Base-by-base conservation (phyloP, 768 basidiomycete species). In the Leucosporidium scottii region DNA sequence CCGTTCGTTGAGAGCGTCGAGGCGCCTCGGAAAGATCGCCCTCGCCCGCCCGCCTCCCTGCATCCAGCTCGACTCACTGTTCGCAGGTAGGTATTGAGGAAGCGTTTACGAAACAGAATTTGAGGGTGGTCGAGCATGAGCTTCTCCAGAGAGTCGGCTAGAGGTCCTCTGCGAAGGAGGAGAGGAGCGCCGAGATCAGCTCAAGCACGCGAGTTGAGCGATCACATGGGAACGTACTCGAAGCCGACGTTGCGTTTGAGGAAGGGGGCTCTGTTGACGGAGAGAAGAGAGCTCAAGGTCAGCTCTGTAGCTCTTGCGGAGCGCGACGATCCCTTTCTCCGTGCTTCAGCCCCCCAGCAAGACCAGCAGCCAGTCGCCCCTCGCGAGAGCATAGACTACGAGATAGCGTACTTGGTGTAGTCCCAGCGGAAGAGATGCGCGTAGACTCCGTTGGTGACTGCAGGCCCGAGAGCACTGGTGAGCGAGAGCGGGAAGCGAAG, bases 61-160 rank as follows among this genome's bases (percentile, higher is more conserved):
- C 39, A 2, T 8, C 15, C 39, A 44, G 13, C 6, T 44, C 8
- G 39, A 44, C 39, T 44, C 8, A 44, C 39, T 13, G 56, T 64
- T 49, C 48, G 15, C 39, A 64, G 44, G 48, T 54, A 70, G 18
- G 8, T 27, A 1, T 6, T 15, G 2, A 70, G 53, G 44, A 70
- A 67, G 12, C 28, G 44, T 47, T 61, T 61, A 5, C 68, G 58
- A 20, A 69, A 70, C 28, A n/a, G 10, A 50, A 69, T 69, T 57
- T 67, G 65, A 8, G 30, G 31, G 54, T 61, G 51, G 51, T 63
- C 57, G 51, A 59, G 66, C 23, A 4, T 55, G 20, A 64, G 51
- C 25, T 44, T 15, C 17, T 59, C 62, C 7, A 67, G 58, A 20
- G 44, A 27, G 5, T 15, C 25, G 31, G 65, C 54, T 30, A 61